Conservation (phyloP, 176 grass and related monocot species). For the Triticum turgidum region DNA sequence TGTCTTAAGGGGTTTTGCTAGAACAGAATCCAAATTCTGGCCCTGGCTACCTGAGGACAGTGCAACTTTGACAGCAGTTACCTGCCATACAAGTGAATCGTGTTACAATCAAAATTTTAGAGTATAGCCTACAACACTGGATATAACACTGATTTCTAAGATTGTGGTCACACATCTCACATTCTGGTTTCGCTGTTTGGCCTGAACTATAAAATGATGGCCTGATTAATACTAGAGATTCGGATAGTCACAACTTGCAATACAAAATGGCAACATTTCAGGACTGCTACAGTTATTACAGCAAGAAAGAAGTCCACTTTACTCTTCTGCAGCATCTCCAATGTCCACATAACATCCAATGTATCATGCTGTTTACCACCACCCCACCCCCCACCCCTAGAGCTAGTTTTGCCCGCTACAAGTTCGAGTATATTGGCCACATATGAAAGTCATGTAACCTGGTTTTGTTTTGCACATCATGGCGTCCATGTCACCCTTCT, state of each 20-base stretch:
- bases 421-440: not conserved
- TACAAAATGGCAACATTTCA: not conserved
- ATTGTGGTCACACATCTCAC: not conserved
- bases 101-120: conserved; percentile 27
- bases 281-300: not conserved
- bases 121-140: not conserved
- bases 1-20: conserved; percentile 86
- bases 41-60: conserved; percentile 74
- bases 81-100: conserved; percentile 42
- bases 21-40: conserved; percentile 90
- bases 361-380: not conserved
- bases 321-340: not conserved
- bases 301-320: not conserved
- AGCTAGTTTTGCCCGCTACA: not conserved
- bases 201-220: conserved; percentile 1
- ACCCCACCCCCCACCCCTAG: not conserved
- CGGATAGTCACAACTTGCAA: not conserved
- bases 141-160: conserved; percentile 1
- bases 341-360: not conserved
- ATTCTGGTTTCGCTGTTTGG: not conserved
- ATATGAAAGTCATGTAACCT: not conserved
- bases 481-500: not conserved
- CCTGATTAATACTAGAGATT: not conserved
- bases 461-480: not conserved
- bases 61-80: conserved; percentile 91